Evolutionary conservation across 805 yeast species (phyloP).

Genomic region (Jamesozyma spencerorum): DNA sequence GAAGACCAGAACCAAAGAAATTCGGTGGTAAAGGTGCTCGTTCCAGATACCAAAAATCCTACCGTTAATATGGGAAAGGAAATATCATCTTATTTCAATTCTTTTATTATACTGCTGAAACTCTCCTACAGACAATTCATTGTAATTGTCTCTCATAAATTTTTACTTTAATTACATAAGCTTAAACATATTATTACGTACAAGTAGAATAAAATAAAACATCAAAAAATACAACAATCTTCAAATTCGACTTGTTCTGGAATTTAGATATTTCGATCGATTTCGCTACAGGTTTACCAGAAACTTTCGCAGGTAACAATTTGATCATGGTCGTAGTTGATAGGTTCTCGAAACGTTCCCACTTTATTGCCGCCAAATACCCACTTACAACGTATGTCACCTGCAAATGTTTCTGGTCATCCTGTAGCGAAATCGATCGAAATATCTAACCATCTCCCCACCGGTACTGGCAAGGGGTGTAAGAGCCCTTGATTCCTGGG

Average conservation of each 20-base stretch:
- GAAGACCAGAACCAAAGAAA: constrained; percentile 99
- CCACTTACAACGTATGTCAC: constrained; percentile 6
- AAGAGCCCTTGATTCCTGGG: constrained; percentile 6
- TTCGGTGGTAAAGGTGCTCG: constrained; percentile 99
- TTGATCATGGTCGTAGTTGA: constrained; percentile 13
- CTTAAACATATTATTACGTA: constrained; percentile 4
- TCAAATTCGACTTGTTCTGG: background rate
- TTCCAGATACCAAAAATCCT: constrained; percentile 99
- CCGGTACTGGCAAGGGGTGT: constrained; percentile 8
- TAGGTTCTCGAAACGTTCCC: constrained; percentile 10
- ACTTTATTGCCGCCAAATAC: constrained; percentile 8
- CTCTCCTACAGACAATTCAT: background rate
- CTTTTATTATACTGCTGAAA: background rate
- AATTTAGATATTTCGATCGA: no score
- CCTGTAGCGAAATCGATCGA: constrained; percentile 14
- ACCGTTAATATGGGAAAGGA: constrained; percentile 62
- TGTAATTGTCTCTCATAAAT: constrained; percentile 2
- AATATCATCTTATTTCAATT: constrained; percentile 2
- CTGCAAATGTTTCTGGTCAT: constrained; percentile 5
- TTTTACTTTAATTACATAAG: background rate
- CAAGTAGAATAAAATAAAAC: constrained; percentile 1
- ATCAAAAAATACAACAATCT: background rate
- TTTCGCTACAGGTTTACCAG: no score
- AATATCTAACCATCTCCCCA: constrained; percentile 13
- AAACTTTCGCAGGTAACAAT: constrained; percentile 1